Conservation (phyloP, 495 filamentous ascomycete species). For the Neurospora sp. region DNA sequence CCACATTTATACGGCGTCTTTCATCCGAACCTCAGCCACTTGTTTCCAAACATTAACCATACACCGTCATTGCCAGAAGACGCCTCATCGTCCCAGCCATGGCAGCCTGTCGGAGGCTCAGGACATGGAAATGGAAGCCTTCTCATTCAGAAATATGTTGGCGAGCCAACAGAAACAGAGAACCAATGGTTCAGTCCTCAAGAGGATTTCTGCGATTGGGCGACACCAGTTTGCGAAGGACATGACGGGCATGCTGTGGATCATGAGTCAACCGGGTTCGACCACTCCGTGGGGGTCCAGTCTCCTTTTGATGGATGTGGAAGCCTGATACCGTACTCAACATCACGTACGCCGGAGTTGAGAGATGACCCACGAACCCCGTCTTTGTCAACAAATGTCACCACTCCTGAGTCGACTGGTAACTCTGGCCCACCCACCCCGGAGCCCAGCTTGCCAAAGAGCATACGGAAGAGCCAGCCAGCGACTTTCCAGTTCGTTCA, state of each 20-base stretch:
- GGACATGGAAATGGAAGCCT: not conserved
- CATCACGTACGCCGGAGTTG: not conserved
- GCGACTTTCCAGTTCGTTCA: slow-evolving; percentile 9
- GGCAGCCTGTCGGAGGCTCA: not conserved
- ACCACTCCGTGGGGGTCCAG: not conserved
- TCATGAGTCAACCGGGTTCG: not conserved
- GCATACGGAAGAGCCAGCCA: not conserved
- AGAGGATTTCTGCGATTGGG: not conserved
- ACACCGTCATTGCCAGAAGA: not conserved
- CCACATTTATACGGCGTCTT: not conserved
- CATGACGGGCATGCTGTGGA: not conserved
- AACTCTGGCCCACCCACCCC: not conserved
- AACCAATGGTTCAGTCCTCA: not conserved
- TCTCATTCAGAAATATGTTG: not conserved
- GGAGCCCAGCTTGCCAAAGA: not conserved
- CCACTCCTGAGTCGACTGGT: not conserved
- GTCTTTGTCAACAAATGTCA: not conserved
- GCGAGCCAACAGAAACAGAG: not conserved
- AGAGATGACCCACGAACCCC: not conserved
- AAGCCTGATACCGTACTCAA: not conserved
- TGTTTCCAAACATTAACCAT: not conserved
- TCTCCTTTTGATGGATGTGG: not conserved
- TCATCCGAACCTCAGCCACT: not conserved
- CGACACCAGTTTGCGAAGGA: not conserved
- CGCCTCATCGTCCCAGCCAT: not conserved